phyloP scores from a whole-genome alignment of 495 filamentous ascomycete genomes.

The Clavariopsis aquatica region DNA sequence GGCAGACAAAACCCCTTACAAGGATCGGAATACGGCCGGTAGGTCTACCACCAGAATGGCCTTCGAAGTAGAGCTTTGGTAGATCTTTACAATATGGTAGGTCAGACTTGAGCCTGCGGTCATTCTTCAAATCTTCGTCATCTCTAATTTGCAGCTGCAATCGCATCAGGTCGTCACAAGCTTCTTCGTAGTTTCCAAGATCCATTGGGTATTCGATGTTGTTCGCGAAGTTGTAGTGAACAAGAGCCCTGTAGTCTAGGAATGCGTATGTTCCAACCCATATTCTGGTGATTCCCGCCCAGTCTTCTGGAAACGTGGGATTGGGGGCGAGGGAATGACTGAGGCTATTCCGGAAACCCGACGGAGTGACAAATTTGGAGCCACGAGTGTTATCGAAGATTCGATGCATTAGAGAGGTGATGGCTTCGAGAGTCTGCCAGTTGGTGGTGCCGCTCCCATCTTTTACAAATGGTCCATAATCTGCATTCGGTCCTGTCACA shows the following conservation, averaged over 20 bases:
- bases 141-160: slow-evolving; percentile 21
- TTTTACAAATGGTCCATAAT: slow-evolving; percentile 29
- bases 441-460: slow-evolving; percentile 29
- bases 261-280: slow-evolving; percentile 36
- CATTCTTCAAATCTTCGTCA: slow-evolving; percentile 13
- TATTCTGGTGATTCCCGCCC: slow-evolving; percentile 27
- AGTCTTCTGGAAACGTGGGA: slow-evolving; percentile 14
- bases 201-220: slow-evolving; percentile 24
- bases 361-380: neutral
- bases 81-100: slow-evolving; percentile 31
- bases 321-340: slow-evolving; percentile 5
- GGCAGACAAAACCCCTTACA: slow-evolving; percentile 21
- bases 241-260: slow-evolving; percentile 29
- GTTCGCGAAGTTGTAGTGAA: slow-evolving; percentile 35
- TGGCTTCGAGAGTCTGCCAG: slow-evolving; percentile 28
- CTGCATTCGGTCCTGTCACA: slow-evolving; percentile 14
- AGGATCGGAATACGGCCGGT: slow-evolving; percentile 8
- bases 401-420: slow-evolving; percentile 28
- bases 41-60: slow-evolving; percentile 14
- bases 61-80: slow-evolving; percentile 29
- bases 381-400: slow-evolving; percentile 22
- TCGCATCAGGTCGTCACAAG: slow-evolving; percentile 33
- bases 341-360: slow-evolving; percentile 17
- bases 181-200: slow-evolving; percentile 23
- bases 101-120: slow-evolving; percentile 19